phyloP scores from a whole-genome alignment of 345 rosid species.

The Camelina hispida region DNA sequence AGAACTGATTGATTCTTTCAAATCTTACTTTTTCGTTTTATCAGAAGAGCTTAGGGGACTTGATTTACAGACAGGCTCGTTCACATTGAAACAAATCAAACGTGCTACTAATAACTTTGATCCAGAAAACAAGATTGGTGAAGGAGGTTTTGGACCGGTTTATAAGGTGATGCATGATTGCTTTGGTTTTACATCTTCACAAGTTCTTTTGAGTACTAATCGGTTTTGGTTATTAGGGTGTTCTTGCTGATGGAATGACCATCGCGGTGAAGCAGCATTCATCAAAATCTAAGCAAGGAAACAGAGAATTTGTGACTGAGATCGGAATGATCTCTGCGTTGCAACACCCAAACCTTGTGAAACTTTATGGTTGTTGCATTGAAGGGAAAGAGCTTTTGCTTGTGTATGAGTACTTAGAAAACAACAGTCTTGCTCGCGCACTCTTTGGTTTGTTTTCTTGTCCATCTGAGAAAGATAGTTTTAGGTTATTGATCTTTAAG shows the following conservation, averaged over 20 bases:
- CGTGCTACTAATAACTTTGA: slow-evolving; percentile 76
- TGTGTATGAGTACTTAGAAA: slow-evolving; percentile 76
- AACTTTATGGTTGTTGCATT: slow-evolving; percentile 67
- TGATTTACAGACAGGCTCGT: slow-evolving; percentile 77
- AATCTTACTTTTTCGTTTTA: not conserved
- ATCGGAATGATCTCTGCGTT: slow-evolving; percentile 63
- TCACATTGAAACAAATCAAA: slow-evolving; percentile 77
- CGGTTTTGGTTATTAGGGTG: slow-evolving; percentile 52
- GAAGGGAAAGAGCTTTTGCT: slow-evolving; percentile 66
- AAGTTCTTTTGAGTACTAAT: not conserved
- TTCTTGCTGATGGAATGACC: slow-evolving; percentile 54
- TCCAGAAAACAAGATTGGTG: slow-evolving; percentile 76
- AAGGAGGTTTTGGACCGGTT: slow-evolving; percentile 96
- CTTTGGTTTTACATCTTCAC: not conserved
- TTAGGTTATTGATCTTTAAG: not conserved
- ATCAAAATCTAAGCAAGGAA: slow-evolving; percentile 72
- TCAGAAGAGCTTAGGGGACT: slow-evolving; percentile 60
- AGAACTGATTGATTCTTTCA: not conserved
- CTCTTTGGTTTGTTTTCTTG: slow-evolving; percentile 57
- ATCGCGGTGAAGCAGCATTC: slow-evolving; percentile 75
- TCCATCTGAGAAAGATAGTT: not conserved
- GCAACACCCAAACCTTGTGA: slow-evolving; percentile 71
- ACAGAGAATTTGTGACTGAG: slow-evolving; percentile 68
- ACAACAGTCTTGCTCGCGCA: slow-evolving; percentile 67
- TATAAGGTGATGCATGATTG: slow-evolving; percentile 61